Base-by-base conservation (phyloP, 2,329 filamentous ascomycete genomes). In the Colletotrichum theobromicola region DNA sequence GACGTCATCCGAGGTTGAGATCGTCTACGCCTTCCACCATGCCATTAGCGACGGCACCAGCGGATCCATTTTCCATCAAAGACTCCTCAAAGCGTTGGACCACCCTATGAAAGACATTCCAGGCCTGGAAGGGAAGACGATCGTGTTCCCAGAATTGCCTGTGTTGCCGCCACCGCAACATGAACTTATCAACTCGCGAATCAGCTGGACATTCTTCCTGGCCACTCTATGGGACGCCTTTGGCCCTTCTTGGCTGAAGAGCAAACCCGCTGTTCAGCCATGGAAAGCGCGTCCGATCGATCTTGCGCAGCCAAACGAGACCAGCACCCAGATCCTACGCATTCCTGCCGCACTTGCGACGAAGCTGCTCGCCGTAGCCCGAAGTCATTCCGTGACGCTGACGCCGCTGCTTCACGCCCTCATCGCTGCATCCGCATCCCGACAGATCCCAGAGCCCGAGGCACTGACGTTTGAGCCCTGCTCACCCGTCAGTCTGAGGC, bases 1-100 rank as follows among this genome's bases (percentile, higher is more conserved):
- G 12, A n/a, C 16, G 30, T n/a, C 46, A 34, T 4, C 16, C 30
- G 77, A 81, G 7, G 77, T 85, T 37, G 85, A 90, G 63, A 74
- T 89, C 15, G 76, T 86, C 7, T 89, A 91, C 76, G 82, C 84
- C 7, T 88, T 83, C 37, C 90, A 92, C 75, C 90, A 92, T 76
- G 83, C 85, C 1, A 81, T 91, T 21, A 84, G 85, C 28, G 90
- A 92, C 76, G 90, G 90, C 2, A 82, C 85, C 15, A 86, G 87
- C 76, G 87, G 86, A 0, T 80, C 82, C 32, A 77, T 84, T 3
- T 90, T 92, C 76, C 90, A 92, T 75, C 79, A 83, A 34, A 81
- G 83, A 2, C 80, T 92, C 0, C 82, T 88, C 5, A 77, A 80
- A 4, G 84, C 87, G 5, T 81, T 91, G 4, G 85, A 84, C 70